phyloP scores from a whole-genome alignment of 305 asterid species.

The Fraxinus velutina region DNA sequence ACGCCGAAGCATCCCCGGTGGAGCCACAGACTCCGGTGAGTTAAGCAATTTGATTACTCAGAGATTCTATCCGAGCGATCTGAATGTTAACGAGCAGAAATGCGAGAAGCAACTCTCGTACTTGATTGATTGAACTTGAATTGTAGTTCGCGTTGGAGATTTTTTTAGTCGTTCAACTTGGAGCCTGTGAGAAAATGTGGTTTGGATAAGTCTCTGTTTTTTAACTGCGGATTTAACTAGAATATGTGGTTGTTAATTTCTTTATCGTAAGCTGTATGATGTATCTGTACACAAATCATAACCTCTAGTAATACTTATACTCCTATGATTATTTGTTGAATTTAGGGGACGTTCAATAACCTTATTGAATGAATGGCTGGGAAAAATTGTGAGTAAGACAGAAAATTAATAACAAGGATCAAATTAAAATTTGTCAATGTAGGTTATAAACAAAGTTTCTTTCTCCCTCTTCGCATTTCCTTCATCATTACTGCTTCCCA shows the following conservation, averaged over 20 bases:
- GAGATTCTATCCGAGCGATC: slow-evolving; percentile 33
- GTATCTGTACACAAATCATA: slow-evolving; percentile 5
- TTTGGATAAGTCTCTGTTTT: slow-evolving; percentile 7
- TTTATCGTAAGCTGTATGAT: neutral
- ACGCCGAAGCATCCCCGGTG: slow-evolving; percentile 72
- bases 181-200: slow-evolving; percentile 11
- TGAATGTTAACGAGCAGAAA: slow-evolving; percentile 17
- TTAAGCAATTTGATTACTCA: slow-evolving; percentile 20
- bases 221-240: slow-evolving; percentile 11
- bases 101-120: slow-evolving; percentile 10
- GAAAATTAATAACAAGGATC: neutral
- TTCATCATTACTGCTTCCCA: neutral
- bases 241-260: neutral
- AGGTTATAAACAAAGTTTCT: neutral
- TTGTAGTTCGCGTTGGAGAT: slow-evolving; percentile 1
- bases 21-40: slow-evolving; percentile 56
- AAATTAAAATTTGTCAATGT: neutral
- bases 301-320: neutral
- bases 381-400: slow-evolving; percentile 10
- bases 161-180: slow-evolving; percentile 2
- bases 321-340: slow-evolving; percentile 6
- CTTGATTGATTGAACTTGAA: slow-evolving; percentile 20
- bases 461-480: neutral
- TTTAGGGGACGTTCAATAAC: slow-evolving; percentile 4
- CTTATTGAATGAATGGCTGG: slow-evolving; percentile 1